A percentile compares a stretch with the other conserved stretches of the same genome.
phyloP scores from a whole-genome alignment of 2,329 filamentous ascomycete species.

The Xylaria arbuscula region DNA sequence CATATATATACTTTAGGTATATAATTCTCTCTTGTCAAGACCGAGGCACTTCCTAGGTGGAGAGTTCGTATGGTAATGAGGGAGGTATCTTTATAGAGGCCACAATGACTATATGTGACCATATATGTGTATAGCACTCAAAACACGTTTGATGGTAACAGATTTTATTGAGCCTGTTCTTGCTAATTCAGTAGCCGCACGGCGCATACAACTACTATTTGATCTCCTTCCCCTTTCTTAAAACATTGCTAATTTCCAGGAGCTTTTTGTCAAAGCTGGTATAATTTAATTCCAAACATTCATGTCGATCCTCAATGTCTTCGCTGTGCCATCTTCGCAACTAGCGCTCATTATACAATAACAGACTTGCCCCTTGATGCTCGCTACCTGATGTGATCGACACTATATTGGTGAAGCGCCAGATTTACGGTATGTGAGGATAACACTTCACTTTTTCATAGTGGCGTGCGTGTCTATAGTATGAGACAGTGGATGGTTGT shows the following conservation, averaged over 20 bases:
- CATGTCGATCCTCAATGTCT: not conserved
- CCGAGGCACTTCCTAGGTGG: too few species aligned
- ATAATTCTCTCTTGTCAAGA: too few species aligned
- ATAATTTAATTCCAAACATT: not conserved
- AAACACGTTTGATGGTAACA: not conserved
- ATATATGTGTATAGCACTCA: not conserved
- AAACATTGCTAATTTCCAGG: not conserved
- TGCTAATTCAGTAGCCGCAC: too few species aligned
- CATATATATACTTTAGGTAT: too few species aligned
- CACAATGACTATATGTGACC: too few species aligned
- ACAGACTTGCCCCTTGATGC: too few species aligned
- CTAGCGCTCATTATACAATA: not conserved
- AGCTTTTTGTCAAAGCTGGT: not conserved
- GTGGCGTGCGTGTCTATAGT: not conserved
- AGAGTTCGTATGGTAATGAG: too few species aligned
- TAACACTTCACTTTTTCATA: not conserved
- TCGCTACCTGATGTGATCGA: not conserved
- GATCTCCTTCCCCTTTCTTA: not conserved
- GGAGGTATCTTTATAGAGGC: too few species aligned
- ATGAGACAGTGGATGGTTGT: not conserved
- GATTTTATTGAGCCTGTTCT: not conserved
- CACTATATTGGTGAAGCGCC: not conserved
- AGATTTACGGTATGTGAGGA: not conserved
- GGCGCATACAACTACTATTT: not conserved
- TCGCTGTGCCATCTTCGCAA: not conserved